Evolutionary conservation across 345 rosid species (phyloP).

Genomic region (Arabidopsis arenosa): DNA sequence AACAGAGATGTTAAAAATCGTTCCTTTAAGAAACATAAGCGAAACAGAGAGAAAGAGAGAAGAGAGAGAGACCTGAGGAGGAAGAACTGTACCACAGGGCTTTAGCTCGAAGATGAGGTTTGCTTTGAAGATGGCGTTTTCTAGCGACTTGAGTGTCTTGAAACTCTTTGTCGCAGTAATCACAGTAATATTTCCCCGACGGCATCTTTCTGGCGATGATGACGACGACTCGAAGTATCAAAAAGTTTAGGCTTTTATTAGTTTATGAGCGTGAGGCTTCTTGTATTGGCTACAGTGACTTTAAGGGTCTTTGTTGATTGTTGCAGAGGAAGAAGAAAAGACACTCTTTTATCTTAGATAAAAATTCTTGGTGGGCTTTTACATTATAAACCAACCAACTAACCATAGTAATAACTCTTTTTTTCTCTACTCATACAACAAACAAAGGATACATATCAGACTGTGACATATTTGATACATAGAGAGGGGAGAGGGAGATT

Average conservation of each 20-base stretch:
- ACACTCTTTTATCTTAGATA: neutral
- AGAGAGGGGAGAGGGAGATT: neutral
- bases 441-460: slow-evolving; percentile 39
- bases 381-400: slow-evolving; percentile 28
- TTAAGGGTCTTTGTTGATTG: neutral
- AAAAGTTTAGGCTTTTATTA: neutral
- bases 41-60: slow-evolving; percentile 1
- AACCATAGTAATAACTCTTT: neutral
- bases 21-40: slow-evolving; percentile 4
- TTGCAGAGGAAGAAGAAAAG: neutral
- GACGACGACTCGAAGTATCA: neutral
- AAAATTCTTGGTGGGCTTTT: slow-evolving; percentile 15
- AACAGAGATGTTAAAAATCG: neutral
- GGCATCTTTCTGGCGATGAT: slow-evolving; percentile 50
- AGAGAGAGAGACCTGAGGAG: slow-evolving; percentile 38
- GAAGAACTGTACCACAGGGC: slow-evolving; percentile 75
- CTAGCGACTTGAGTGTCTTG: slow-evolving; percentile 80
- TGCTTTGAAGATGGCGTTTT: slow-evolving; percentile 83
- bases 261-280: neutral
- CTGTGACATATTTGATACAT: slow-evolving; percentile 41
- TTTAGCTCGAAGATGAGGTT: slow-evolving; percentile 83
- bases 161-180: slow-evolving; percentile 93
- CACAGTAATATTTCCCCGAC: slow-evolving; percentile 78
- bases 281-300: neutral
- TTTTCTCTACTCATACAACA: slow-evolving; percentile 45